phyloP scores from a whole-genome alignment of 108 stramenopile species.

The Seminavis robusta region DNA sequence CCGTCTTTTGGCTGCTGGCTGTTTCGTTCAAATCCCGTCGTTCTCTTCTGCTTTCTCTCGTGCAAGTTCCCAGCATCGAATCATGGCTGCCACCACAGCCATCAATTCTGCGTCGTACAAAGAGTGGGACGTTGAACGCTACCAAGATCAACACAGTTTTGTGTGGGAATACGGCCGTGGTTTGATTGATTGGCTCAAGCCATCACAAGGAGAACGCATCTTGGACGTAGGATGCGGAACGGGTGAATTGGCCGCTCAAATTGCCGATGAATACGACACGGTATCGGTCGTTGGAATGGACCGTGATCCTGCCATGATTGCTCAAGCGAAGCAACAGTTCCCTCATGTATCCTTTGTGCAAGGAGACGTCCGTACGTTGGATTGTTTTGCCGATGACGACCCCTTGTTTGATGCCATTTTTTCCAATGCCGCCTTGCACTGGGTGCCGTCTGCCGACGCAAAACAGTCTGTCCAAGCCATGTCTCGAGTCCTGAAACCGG shows the following conservation, averaged over 20 bases:
- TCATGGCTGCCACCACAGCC: no score
- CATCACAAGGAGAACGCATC: slow-evolving; percentile 28
- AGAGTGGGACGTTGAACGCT: slow-evolving; percentile 35
- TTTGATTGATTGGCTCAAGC: slow-evolving; percentile 38
- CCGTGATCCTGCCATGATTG: slow-evolving; percentile 39
- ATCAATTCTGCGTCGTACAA: no score
- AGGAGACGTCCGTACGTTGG: slow-evolving; percentile 8
- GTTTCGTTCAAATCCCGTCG: no score
- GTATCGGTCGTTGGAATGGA: slow-evolving; percentile 33
- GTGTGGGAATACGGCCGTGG: slow-evolving; percentile 41
- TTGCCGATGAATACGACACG: slow-evolving; percentile 12
- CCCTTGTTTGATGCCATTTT: slow-evolving; percentile 44
- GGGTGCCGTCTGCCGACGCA: slow-evolving; percentile 30
- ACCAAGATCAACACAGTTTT: slow-evolving; percentile 42
- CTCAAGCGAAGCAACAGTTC: slow-evolving; percentile 10
- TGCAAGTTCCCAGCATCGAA: no score
- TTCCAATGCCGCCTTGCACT: slow-evolving; percentile 61
- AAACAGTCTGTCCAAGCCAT: slow-evolving; percentile 23
- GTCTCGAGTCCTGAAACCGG: slow-evolving; percentile 24
- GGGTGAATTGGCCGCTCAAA: slow-evolving; percentile 38
- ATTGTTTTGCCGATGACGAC: neutral
- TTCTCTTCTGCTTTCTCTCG: no score
- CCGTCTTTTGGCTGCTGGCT: no score
- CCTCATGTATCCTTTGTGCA: slow-evolving; percentile 13
- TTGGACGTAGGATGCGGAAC: slow-evolving; percentile 63